phyloP scores from a whole-genome alignment of 176 grass and related monocot genomes.

The Otatea glauca region DNA sequence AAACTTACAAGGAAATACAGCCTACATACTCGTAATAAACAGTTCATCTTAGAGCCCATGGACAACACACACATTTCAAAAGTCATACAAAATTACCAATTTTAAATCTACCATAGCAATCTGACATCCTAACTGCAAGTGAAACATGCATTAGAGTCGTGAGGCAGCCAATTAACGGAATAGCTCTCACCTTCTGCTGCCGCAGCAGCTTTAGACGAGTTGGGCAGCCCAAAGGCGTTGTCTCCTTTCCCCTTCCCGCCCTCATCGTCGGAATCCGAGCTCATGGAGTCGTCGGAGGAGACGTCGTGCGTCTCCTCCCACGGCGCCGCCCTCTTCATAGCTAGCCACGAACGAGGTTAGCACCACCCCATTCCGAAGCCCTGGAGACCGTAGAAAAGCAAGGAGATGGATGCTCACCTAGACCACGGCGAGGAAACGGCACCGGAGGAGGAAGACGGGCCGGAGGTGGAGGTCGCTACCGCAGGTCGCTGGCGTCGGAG shows the following conservation, averaged over 20 bases:
- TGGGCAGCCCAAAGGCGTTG: conserved; percentile 47
- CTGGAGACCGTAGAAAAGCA: neutral
- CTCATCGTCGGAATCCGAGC: conserved; percentile 62
- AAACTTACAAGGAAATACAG: neutral
- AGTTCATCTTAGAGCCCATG: neutral
- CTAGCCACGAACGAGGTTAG: conserved; percentile 28
- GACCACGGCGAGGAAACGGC: neutral
- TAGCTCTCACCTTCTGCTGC: conserved; percentile 49
- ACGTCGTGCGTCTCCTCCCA: conserved; percentile 42
- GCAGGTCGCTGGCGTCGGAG: conserved; percentile 28
- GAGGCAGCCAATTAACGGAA: neutral
- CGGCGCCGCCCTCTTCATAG: conserved; percentile 83
- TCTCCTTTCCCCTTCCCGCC: conserved; percentile 32
- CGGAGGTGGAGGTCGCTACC: neutral
- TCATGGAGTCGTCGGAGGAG: conserved; percentile 61
- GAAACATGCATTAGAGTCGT: neutral
- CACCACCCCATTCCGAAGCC: neutral
- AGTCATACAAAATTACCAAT: neutral
- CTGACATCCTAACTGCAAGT: neutral
- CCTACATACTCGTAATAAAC: neutral
- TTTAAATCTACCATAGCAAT: neutral
- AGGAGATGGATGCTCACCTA: conserved; percentile 2
- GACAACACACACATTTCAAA: neutral
- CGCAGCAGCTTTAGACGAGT: conserved; percentile 42
- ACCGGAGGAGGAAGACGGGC: neutral